A percentile compares a stretch with the other conserved stretches of the same genome.
Evolutionary conservation across 441 rosid species (phyloP).

Genomic region (Brassica hybrid): DNA sequence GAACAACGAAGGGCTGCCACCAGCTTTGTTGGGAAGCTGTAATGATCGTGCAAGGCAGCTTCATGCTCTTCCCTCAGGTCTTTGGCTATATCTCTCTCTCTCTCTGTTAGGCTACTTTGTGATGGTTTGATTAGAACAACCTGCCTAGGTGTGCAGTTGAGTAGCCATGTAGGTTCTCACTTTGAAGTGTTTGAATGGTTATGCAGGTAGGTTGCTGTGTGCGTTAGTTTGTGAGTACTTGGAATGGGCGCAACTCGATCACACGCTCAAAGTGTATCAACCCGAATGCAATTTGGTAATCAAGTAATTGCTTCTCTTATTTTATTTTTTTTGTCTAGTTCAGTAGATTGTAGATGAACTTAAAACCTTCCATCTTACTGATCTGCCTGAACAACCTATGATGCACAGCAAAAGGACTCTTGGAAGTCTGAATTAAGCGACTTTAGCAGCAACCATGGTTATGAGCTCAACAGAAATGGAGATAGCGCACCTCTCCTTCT

Average conservation of each 20-base stretch:
- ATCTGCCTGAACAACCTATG: constrained; percentile 6
- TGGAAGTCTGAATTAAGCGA: constrained; percentile 93
- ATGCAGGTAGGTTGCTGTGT: constrained; percentile 85
- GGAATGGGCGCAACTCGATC: constrained; percentile 96
- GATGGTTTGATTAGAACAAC: not conserved
- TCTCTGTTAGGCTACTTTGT: not conserved
- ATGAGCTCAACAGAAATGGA: constrained; percentile 81
- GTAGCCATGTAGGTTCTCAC: too few species aligned
- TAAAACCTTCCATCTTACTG: not conserved
- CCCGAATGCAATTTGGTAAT: constrained; percentile 99
- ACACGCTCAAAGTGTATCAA: constrained; percentile 82
- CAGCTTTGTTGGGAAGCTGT: constrained; percentile 74
- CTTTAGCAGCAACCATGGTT: constrained; percentile 82
- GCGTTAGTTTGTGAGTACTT: constrained; percentile 89
- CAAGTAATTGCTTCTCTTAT: constrained; percentile 40
- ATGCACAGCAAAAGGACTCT: constrained; percentile 73
- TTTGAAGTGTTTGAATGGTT: not conserved
- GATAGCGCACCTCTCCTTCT: constrained; percentile 85
- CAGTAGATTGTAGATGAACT: not conserved
- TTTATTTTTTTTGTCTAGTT: not conserved
- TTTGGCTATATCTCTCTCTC: not conserved
- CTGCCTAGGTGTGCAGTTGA: not conserved
- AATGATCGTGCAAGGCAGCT: constrained; percentile 5
- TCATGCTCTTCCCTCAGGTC: not conserved
- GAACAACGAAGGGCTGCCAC: constrained; percentile 78